Conservation (phyloP, 1,284 basidiomycete species). For the Trametes sp. region DNA sequence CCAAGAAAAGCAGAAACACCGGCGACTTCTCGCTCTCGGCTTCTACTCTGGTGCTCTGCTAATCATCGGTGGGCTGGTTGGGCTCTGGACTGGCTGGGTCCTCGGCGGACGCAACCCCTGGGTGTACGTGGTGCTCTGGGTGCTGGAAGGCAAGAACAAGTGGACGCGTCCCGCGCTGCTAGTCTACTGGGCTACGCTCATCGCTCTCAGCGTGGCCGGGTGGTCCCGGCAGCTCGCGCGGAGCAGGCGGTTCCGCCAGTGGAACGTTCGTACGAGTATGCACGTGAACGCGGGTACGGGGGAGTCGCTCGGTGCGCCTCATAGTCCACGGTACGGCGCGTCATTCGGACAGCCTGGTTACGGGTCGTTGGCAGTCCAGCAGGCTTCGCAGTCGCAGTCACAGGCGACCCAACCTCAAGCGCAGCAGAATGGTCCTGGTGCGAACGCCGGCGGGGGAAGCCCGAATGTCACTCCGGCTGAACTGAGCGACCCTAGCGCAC, state of each 20-base stretch:
- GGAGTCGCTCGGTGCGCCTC: slow-evolving; percentile 22
- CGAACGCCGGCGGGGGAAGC: slow-evolving; percentile 1
- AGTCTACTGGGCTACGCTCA: slow-evolving; percentile 86
- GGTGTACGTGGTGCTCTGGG: slow-evolving; percentile 83
- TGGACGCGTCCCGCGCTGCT: slow-evolving; percentile 89
- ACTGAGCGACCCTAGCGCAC: slow-evolving; percentile 37
- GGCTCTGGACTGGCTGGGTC: slow-evolving; percentile 92
- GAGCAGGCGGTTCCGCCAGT: slow-evolving; percentile 69
- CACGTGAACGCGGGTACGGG: slow-evolving; percentile 28
- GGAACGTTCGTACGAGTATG: slow-evolving; percentile 42
- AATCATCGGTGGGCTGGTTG: slow-evolving; percentile 87
- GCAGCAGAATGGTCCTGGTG: slow-evolving; percentile 5
- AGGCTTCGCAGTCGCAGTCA: slow-evolving; percentile 1
- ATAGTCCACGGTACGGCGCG: slow-evolving; percentile 28
- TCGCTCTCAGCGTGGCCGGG: slow-evolving; percentile 86
- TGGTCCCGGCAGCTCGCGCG: slow-evolving; percentile 91
- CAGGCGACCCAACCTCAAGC: slow-evolving; percentile 1
- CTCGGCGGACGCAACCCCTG: slow-evolving; percentile 88
- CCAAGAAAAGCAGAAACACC: slow-evolving; percentile 86
- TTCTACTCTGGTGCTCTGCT: slow-evolving; percentile 85
- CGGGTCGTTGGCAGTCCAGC: slow-evolving; percentile 7
- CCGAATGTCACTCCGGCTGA: slow-evolving; percentile 17
- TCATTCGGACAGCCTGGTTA: slow-evolving; percentile 17
- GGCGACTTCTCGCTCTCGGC: slow-evolving; percentile 84
- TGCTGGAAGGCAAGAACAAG: slow-evolving; percentile 76